Base-by-base conservation (phyloP, 176 grass and related monocot species). In the Carex cristatella region DNA sequence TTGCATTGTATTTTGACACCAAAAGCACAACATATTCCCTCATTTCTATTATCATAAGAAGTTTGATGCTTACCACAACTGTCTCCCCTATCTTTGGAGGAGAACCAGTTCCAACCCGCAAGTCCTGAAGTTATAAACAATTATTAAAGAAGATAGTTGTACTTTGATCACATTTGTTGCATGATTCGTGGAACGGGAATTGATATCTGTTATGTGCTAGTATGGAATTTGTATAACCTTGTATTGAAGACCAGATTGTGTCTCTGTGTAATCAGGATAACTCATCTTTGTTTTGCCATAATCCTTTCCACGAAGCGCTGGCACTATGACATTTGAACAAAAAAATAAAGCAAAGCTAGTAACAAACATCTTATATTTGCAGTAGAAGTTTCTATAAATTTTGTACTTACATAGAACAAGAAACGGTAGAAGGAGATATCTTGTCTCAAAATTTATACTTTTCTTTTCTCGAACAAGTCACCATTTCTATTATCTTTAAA, bases 201-300 rank as follows among this genome's bases (percentile, higher is more conserved):
- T 46, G 16, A 13, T 37, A 58, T 79, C 28, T 58, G 53, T 35
- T 37, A 35, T 58, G 0, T 58, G 28, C 12, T 32, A 56, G 15
- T 77, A 10, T 5, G 58, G 35, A 89, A 92, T 56, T 70, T 65
- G 35, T 51, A 2, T 28, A 88, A 98, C 95, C 95, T 98, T 98
- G 80, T 93, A 98, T 64, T 98, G 95, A 56, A 98, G 95, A 38
- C 95, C 95, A 62, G 95, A 98, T 81, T 91, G 82, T 77, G 95
- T 95, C 88, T 98, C 93, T 9, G 82, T 95, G 78, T 98, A 98
- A 95, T 98, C 93, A 53, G 95, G 93, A 88, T 98, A 98, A 80
- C 87, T 74, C 95, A 98, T 98, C 87, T 98, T 98, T 12, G 95
- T 92, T 83, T 98, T 98, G 18, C 95, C 95, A 84, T 98, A 98